These are phyloP conservation scores for Myriosclerotinia duriaeana DNA, from an alignment of 2,329 filamentous ascomycete species.

Conservation along the genomic window DNA sequence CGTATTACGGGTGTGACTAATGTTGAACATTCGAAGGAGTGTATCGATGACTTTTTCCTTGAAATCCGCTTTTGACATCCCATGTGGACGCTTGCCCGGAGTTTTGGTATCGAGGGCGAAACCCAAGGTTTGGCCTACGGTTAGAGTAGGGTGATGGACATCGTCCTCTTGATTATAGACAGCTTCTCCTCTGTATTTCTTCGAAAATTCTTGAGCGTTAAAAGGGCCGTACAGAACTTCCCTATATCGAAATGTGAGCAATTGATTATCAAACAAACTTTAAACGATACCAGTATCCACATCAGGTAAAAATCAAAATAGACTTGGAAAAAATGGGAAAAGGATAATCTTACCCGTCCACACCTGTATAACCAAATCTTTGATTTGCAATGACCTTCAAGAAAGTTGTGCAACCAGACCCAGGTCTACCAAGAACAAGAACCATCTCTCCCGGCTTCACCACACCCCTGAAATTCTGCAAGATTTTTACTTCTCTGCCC, in stretches of 20 bases:
- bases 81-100: slow-evolving; percentile 74
- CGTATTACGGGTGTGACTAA: slow-evolving; percentile 82
- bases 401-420: slow-evolving; percentile 53
- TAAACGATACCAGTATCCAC: too few relatives aligned
- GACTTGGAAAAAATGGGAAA: neutral
- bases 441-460: slow-evolving; percentile 82
- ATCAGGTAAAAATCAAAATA: neutral
- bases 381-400: slow-evolving; percentile 56
- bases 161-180: slow-evolving; percentile 89
- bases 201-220: slow-evolving; percentile 64
- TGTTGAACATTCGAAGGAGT: slow-evolving; percentile 89
- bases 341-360: slow-evolving; percentile 36
- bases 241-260: slow-evolving; percentile 45
- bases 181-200: slow-evolving; percentile 75
- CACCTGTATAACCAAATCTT: slow-evolving; percentile 57
- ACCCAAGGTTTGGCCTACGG: slow-evolving; percentile 80
- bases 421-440: slow-evolving; percentile 40
- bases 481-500: slow-evolving; percentile 68
- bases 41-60: slow-evolving; percentile 72
- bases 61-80: slow-evolving; percentile 70
- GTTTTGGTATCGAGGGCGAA: slow-evolving; percentile 86
- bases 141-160: slow-evolving; percentile 77
- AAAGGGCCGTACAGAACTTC: slow-evolving; percentile 78
- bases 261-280: neutral
- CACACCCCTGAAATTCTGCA: slow-evolving; percentile 69